Evolutionary conservation across 441 rosid genomes (phyloP), one percentile per base, ranked within the genome.

Genomic region (Erodium moschatum): DNA sequence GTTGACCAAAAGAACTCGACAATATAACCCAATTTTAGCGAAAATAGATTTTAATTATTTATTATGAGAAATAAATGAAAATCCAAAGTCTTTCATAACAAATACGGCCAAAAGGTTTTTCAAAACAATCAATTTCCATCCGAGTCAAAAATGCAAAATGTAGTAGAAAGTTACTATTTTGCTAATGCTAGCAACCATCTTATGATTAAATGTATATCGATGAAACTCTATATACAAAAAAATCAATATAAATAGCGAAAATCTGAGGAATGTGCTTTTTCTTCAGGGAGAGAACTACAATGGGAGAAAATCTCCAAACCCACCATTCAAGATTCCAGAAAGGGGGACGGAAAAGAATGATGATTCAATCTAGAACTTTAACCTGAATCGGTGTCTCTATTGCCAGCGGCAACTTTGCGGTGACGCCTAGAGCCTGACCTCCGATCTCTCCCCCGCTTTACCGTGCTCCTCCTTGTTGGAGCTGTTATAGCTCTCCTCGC

Each of bases 381-480:
- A 65, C 78, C 70, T 42, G 73, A 62, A 61, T 73, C 80, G 1
- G 20, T 75, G 56, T 82, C 91, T 80, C 71, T 80, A 75, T 68
- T 78, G 52, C 84, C 76, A 2, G 82, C 81, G 54, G 67, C 74
- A 16, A 81, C 84, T 82, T 85, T 93, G 56, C 93, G 87, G 72
- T 84, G 97, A 24, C 86, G 90, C 72, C 92, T 85, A 11, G 88
- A 76, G 31, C 87, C 77, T 0, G 92, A 84, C 84, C 85, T 75
- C 74, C 84, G 67, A 27, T 82, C 82, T 71, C 78, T 84, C 64
- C 87, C 80, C 6, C 89, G 89, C 80, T 81, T 85, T 35, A 73
- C 71, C 16, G 77, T 72, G 66, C 65, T 68, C 65, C 74, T 83
- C 68, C 75, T 76, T 24, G 70, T 64, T 0, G 83, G 81, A 64